phyloP scores from a whole-genome alignment of 139 green algal species.

The Coelastrella sp. region DNA sequence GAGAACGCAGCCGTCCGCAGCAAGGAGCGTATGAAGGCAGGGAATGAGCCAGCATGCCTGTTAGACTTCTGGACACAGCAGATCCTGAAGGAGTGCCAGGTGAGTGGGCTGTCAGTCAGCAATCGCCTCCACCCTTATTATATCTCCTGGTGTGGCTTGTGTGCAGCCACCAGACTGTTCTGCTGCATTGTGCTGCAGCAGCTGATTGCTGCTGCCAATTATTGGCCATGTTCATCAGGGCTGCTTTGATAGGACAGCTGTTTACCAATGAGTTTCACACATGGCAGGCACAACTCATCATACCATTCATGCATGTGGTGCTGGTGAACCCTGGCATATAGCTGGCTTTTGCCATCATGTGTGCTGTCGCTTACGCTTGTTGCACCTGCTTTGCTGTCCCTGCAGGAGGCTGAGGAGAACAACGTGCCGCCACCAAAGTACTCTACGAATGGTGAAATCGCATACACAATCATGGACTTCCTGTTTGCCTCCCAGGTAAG shows the following conservation, averaged over 20 bases:
- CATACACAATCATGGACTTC: conserved; percentile 88
- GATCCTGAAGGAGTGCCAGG: conserved; percentile 49
- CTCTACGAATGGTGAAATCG: conserved; percentile 73
- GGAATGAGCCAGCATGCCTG: conserved; percentile 80
- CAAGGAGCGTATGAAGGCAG: conserved; percentile 66
- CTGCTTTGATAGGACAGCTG: too few species aligned
- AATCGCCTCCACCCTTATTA: background rate
- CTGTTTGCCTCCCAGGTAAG: conserved; percentile 80
- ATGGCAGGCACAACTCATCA: background rate
- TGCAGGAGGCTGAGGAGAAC: conserved; percentile 72
- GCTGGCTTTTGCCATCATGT: background rate
- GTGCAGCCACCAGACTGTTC: too few species aligned
- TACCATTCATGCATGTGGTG: background rate
- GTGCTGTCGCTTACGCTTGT: background rate
- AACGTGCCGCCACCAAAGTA: conserved; percentile 68
- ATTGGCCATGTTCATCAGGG: too few species aligned
- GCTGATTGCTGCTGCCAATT: too few species aligned
- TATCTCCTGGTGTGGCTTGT: background rate
- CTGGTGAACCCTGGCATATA: background rate
- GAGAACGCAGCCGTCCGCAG: conserved; percentile 60
- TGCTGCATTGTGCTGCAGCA: too few species aligned
- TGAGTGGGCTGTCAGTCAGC: conserved; percentile 1
- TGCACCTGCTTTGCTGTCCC: background rate
- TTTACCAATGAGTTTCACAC: background rate
- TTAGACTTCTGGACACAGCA: conserved; percentile 78